Evolutionary conservation across 2,329 filamentous ascomycete genomes (phyloP).

Genomic region (Cladosporium colombiae): DNA sequence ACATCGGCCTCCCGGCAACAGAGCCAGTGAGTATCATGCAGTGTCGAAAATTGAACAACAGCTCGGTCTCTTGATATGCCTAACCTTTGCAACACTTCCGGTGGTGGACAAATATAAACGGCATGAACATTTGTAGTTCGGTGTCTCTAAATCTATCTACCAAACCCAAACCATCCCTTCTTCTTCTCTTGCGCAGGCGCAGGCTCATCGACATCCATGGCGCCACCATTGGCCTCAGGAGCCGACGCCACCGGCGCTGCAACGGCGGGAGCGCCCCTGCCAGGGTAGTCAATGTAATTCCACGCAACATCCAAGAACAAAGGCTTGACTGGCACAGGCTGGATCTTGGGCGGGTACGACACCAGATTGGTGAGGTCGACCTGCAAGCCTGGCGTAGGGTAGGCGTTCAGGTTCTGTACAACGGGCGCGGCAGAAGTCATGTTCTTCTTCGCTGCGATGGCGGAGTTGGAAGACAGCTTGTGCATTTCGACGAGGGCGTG

Average conservation of each 20-base stretch:
- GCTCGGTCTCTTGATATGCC: too few relatives aligned
- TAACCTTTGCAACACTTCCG: neutral
- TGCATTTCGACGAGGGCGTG: constrained; percentile 84
- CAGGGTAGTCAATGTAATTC: constrained; percentile 95
- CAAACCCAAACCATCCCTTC: constrained; percentile 55
- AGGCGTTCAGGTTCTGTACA: constrained; percentile 73
- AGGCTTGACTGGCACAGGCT: constrained; percentile 86
- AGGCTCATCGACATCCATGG: constrained; percentile 25
- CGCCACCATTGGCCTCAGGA: constrained; percentile 28
- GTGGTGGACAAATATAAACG: neutral
- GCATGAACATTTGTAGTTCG: neutral
- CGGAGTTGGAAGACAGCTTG: constrained; percentile 57
- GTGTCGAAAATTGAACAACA: too few relatives aligned
- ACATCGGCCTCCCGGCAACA: too few relatives aligned
- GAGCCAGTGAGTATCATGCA: too few relatives aligned
- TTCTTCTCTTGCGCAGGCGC: constrained; percentile 43
- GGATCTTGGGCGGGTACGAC: constrained; percentile 79
- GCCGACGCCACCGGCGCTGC: constrained; percentile 27
- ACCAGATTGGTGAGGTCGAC: constrained; percentile 81
- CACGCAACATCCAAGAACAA: constrained; percentile 95
- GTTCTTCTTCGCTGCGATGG: constrained; percentile 49
- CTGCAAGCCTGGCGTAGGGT: constrained; percentile 60
- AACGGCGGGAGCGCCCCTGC: constrained; percentile 43
- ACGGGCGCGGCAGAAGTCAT: constrained; percentile 58
- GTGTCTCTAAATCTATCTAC: constrained; percentile 35